A percentile compares a stretch with the other conserved stretches of the same genome.
Evolutionary conservation across 805 yeast genomes (phyloP).

Genomic region (Priceomyces haplophilus): DNA sequence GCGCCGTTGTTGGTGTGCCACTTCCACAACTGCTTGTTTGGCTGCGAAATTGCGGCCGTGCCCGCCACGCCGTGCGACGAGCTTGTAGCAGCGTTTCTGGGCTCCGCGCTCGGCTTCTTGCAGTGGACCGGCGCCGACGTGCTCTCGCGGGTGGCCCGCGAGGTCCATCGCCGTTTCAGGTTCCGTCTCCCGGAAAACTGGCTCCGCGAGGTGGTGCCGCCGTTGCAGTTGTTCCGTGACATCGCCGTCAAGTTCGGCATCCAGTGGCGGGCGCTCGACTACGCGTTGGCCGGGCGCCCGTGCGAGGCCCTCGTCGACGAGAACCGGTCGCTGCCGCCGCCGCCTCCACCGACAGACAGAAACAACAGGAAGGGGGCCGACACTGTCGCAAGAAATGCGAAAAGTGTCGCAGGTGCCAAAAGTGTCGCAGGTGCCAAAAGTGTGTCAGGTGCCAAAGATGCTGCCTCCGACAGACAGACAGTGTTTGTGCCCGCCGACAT

Average conservation of each 20-base stretch:
- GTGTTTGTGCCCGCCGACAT: slow-evolving; percentile 63
- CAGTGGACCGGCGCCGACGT: slow-evolving; percentile 48
- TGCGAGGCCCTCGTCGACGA: slow-evolving; percentile 20
- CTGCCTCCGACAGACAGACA: slow-evolving; percentile 33
- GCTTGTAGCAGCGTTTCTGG: too few relatives aligned
- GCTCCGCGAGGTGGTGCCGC: slow-evolving; percentile 32
- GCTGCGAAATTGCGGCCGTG: slow-evolving; percentile 39
- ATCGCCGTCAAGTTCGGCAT: slow-evolving; percentile 78
- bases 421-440: too few relatives aligned
- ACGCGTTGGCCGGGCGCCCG: slow-evolving; percentile 45
- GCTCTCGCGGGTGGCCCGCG: slow-evolving; percentile 41
- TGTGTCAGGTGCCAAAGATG: too few relatives aligned
- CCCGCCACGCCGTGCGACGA: slow-evolving; percentile 44
- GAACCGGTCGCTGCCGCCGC: not conserved
- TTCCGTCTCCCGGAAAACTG: slow-evolving; percentile 51
- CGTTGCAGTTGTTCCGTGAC: slow-evolving; percentile 58
- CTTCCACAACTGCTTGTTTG: slow-evolving; percentile 69
- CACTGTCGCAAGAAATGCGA: too few relatives aligned
- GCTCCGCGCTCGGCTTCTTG: slow-evolving; percentile 27
- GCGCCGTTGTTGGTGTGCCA: slow-evolving; percentile 63
- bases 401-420: too few relatives aligned
- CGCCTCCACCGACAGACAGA: too few relatives aligned
- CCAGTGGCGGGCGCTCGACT: slow-evolving; percentile 65
- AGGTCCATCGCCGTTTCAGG: slow-evolving; percentile 65
- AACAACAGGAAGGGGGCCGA: too few relatives aligned